Evolutionary conservation across 768 basidiomycete genomes (phyloP).

Genomic region (Dioszegia aurantiaca): DNA sequence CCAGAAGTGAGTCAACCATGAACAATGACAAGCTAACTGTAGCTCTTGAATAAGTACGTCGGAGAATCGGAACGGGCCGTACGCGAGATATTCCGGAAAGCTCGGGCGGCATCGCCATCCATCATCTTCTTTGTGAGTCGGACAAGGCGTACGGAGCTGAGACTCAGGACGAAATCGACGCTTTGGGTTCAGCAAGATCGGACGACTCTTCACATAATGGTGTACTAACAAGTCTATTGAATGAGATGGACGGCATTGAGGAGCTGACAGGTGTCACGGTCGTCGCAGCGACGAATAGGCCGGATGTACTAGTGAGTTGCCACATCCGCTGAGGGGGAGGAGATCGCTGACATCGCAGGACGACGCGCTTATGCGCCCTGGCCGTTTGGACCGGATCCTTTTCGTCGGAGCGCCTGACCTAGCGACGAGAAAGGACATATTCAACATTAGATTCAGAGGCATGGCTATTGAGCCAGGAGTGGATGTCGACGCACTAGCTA

Average conservation of each 20-base stretch:
- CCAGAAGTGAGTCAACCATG: constrained; percentile 68
- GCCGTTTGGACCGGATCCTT: constrained; percentile 86
- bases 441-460: constrained; percentile 68
- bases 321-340: neutral
- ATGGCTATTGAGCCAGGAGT: constrained; percentile 78
- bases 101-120: constrained; percentile 86
- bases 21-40: constrained; percentile 8
- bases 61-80: constrained; percentile 96
- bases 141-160: neutral
- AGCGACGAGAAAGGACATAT: constrained; percentile 74
- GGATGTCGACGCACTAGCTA: constrained; percentile 66
- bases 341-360: constrained; percentile 61
- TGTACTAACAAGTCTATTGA: constrained; percentile 85
- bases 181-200: constrained; percentile 74
- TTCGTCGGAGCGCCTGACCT: constrained; percentile 91
- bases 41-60: constrained; percentile 95
- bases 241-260: constrained; percentile 98
- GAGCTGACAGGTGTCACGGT: constrained; percentile 92
- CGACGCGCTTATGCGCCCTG: constrained; percentile 89
- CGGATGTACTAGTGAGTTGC: constrained; percentile 74
- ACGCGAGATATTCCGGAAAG: constrained; percentile 91
- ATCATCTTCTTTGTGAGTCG: constrained; percentile 94
- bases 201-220: constrained; percentile 64
- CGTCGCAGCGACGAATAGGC: constrained; percentile 92
- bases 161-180: constrained; percentile 90